Evolutionary conservation across 331 rosid species (phyloP).

Genomic region (Quercus phellos): DNA sequence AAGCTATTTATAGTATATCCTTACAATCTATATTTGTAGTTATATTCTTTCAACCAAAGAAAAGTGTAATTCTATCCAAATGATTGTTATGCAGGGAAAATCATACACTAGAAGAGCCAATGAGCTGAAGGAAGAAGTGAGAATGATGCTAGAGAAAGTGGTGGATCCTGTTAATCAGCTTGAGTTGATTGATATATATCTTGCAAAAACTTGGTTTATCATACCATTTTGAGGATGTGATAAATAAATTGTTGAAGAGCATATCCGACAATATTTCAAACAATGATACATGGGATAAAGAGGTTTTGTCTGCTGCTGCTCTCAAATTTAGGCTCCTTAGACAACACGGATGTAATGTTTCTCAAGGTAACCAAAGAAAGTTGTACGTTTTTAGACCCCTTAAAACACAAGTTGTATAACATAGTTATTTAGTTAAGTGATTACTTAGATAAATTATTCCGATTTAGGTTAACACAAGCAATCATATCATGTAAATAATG

Average conservation of each 20-base stretch:
- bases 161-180: background rate
- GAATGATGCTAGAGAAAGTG: background rate
- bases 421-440: too few species aligned
- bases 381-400: too few species aligned
- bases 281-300: background rate
- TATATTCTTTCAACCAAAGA: too few species aligned
- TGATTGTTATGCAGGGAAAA: background rate
- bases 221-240: background rate
- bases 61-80: too few species aligned
- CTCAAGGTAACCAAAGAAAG: background rate
- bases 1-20: too few species aligned
- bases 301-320: background rate
- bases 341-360: constrained; percentile 1
- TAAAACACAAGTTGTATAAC: too few species aligned
- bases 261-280: background rate
- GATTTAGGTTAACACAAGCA: too few species aligned
- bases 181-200: background rate
- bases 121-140: background rate
- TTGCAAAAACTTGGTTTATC: background rate
- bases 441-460: too few species aligned
- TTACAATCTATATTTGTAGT: too few species aligned
- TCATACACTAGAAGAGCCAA: background rate
- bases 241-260: background rate
- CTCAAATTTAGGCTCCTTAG: constrained; percentile 15
- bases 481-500: too few species aligned